Evolutionary conservation across 345 rosid species (phyloP), one percentile per base, ranked within the genome.

Genomic region (Linum usitatissimum): DNA sequence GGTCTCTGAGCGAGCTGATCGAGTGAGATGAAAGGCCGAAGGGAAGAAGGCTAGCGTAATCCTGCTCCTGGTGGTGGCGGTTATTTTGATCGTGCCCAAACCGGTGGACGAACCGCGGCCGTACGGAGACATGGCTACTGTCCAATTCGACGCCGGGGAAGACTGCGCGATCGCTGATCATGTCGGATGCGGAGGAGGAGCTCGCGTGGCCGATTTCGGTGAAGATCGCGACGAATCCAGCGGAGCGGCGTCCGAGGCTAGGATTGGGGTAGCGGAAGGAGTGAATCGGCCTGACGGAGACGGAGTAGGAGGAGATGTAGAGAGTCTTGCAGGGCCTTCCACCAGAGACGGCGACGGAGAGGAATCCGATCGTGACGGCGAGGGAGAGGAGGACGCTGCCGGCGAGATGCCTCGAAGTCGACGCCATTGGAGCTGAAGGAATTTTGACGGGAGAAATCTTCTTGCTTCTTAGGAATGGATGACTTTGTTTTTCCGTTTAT

Each of bases 251-350:
- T 66, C 69, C 20, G 61, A 45, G 17, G 17, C 17, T 72, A 68
- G 78, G 76, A 76, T 71, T 71, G n/a, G 72, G 78, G 71, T 70
- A 76, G 55, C 81, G 71, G 78, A 77, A 69, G 57, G 67, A 62
- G 67, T 56, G 23, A 30, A 59, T 70, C 48, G 91, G 87, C 49
- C 77, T 72, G 74, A 88, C 60, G 71, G 94, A 77, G 74, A 88
- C 66, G 68, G 95, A 70, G 70, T 86, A 91, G 20, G 96, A 80
- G 39, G 92, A 78, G 78, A 86, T 77, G 70, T 83, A 53, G 59
- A 76, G 70, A 61, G 79, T 63, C 58, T 76, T 75, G 73, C 79
- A 78, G 49, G 79, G 82, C 34, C 82, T 55, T 45, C 51, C 51
- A 0, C 70, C 82, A 56, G 76, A 48, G 53, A 48, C 70, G 20